Evolutionary conservation across 2,329 filamentous ascomycete species (phyloP).

Genomic region (Spiromastix sp.): DNA sequence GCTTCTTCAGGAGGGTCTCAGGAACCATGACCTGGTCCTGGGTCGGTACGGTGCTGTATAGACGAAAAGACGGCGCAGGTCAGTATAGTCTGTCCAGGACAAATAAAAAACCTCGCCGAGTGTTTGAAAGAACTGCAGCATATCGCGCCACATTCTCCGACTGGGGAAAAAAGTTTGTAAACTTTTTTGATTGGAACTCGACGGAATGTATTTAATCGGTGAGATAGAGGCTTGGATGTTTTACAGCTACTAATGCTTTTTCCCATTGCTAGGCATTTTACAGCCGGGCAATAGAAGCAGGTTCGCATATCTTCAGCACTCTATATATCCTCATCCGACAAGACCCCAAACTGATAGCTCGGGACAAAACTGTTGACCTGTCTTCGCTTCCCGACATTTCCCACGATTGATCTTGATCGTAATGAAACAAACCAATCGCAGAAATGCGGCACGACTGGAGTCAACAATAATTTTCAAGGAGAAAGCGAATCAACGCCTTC

Average conservation of each 20-base stretch:
- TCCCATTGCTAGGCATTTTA: constrained; percentile 2
- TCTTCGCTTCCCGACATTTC: constrained; percentile 19
- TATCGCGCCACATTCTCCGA: constrained; percentile 82
- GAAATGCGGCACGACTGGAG: constrained; percentile 28
- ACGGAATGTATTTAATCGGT: constrained; percentile 70
- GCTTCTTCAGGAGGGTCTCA: constrained; percentile 99
- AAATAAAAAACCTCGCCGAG: constrained; percentile 62
- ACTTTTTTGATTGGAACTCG: constrained; percentile 60
- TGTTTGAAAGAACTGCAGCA: constrained; percentile 85
- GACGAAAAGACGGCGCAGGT: constrained; percentile 27
- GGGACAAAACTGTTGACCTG: constrained; percentile 43
- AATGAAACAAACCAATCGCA: too few relatives aligned
- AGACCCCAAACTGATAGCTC: constrained; percentile 51
- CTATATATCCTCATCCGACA: constrained; percentile 60
- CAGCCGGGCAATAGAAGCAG: not conserved
- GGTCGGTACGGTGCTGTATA: constrained; percentile 74
- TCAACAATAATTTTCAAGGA: constrained; percentile 67
- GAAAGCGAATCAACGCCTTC: constrained; percentile 60
- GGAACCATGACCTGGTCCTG: constrained; percentile 93
- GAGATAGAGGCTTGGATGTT: constrained; percentile 33
- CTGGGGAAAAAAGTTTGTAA: too few relatives aligned
- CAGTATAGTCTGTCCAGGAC: constrained; percentile 72
- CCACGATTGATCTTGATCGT: too few relatives aligned
- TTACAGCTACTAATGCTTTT: constrained; percentile 11
- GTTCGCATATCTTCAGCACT: constrained; percentile 20